phyloP scores from a whole-genome alignment of 2,329 filamentous ascomycete genomes.

The Pseudocercospora pini-densiflorae region DNA sequence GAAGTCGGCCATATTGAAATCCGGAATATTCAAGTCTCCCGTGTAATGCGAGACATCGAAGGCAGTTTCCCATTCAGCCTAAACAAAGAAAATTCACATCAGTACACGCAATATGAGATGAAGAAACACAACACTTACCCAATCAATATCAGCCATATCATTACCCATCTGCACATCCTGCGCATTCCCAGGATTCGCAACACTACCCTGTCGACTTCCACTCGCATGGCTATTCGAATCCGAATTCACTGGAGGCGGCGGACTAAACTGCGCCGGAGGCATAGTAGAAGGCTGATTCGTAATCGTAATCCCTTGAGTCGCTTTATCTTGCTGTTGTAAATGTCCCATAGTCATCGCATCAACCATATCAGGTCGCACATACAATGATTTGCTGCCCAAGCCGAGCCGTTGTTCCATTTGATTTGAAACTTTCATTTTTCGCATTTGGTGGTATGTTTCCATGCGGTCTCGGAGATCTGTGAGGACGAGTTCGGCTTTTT shows the following conservation, averaged over 20 bases:
- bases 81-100: background rate
- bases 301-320: conserved; percentile 9
- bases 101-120: background rate
- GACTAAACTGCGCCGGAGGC: conserved; percentile 33
- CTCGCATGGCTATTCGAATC: conserved; percentile 22
- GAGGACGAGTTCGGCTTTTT: conserved; percentile 66
- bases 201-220: conserved; percentile 31
- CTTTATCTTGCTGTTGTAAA: conserved; percentile 21
- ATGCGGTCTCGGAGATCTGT: conserved; percentile 66
- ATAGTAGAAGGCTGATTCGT: conserved; percentile 4
- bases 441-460: conserved; percentile 62
- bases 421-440: conserved; percentile 50
- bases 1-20: conserved; percentile 42
- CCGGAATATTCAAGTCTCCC: conserved; percentile 39
- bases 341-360: conserved; percentile 18
- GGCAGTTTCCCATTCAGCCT: conserved; percentile 54
- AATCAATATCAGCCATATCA: conserved; percentile 63
- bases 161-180: conserved; percentile 15
- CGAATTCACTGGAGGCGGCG: conserved; percentile 28
- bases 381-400: conserved; percentile 9
- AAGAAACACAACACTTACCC: conserved; percentile 55
- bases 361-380: background rate
- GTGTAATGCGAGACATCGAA: conserved; percentile 45
- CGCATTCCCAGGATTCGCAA: conserved; percentile 15
- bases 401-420: conserved; percentile 38